Base-by-base conservation (phyloP, 441 rosid genomes). In the Biscutella laevigata region DNA sequence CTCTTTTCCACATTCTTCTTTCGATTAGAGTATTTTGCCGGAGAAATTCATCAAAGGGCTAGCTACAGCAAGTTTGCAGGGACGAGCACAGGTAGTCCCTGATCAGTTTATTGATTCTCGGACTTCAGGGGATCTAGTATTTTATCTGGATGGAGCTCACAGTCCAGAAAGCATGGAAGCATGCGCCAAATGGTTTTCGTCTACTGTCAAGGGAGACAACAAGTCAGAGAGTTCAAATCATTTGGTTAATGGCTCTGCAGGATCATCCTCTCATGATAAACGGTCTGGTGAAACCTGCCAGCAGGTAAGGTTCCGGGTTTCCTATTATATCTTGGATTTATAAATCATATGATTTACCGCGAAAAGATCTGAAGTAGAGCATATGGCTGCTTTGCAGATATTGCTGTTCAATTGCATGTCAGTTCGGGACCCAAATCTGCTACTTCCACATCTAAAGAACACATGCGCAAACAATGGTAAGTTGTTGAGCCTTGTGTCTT, bases 91-190 rank as follows among this genome's bases (percentile, higher is more conserved):
- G 59, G 75, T 81, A 40, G 88, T 82, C 59, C 78, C 76, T 20
- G 94, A 88, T 73, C 69, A 52, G 33, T 69, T 51, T 64, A 47
- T 69, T 24, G 73, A 77, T 27, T 29, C 49, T 62, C 79, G 64
- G 53, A 78, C 42, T 16, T 34, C 70, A 32, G 88, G 78, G 61
- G 84, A 82, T 71, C 62, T 88, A 40, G 75, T 88, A 4, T 91
- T 88, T 78, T 88, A 88, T 67, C 75, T 91, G 75, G 98, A 88
- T 71, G 98, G 95, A 60, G 98, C 96, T 46, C 96, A 87, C 64
- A 90, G 83, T 72, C 96, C 98, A 14, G 98, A 87, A 78, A 87
- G 95, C 72, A 83, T 91, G 94, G 94, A 86, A 69, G 73, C 61
- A 20, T 91, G 95, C 39, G 96, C 79, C 3, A 71, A 53, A 68